A percentile compares a stretch with the other conserved stretches of the same genome.
phyloP scores from a whole-genome alignment of 1,139 yeast species.

The Diutina scorzettiae region DNA sequence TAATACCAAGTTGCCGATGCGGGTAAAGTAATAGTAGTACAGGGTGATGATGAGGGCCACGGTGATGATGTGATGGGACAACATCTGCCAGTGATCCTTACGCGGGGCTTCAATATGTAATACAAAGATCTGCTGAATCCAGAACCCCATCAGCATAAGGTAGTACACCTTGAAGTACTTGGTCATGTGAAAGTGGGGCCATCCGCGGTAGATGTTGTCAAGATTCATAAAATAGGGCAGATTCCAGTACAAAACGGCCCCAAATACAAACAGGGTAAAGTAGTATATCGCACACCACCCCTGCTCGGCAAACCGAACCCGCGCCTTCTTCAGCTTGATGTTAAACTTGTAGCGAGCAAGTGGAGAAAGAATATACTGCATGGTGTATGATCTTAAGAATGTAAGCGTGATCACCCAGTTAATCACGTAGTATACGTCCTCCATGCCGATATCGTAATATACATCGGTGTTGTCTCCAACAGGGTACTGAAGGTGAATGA shows the following conservation, averaged over 20 bases:
- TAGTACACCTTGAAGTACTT: slow-evolving; percentile 56
- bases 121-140: slow-evolving; percentile 74
- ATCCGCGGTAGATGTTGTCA: slow-evolving; percentile 50
- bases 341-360: slow-evolving; percentile 31
- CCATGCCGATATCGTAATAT: slow-evolving; percentile 41
- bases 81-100: slow-evolving; percentile 80
- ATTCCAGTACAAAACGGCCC: slow-evolving; percentile 42
- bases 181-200: slow-evolving; percentile 60
- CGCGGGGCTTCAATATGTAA: slow-evolving; percentile 67
- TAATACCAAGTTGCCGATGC: slow-evolving; percentile 70
- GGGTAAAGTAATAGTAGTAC: slow-evolving; percentile 57
- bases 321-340: slow-evolving; percentile 38
- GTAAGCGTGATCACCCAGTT: slow-evolving; percentile 47
- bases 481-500: slow-evolving; percentile 37
- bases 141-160: slow-evolving; percentile 56
- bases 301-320: slow-evolving; percentile 73
- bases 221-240: slow-evolving; percentile 52
- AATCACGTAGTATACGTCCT: slow-evolving; percentile 45
- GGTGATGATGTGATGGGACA: slow-evolving; percentile 79
- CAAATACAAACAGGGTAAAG: slow-evolving; percentile 41
- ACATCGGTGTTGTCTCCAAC: slow-evolving; percentile 15
- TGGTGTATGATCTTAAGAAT: slow-evolving; percentile 46
- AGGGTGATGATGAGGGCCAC: slow-evolving; percentile 57
- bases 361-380: slow-evolving; percentile 49
- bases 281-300: slow-evolving; percentile 70